A percentile compares a stretch with the other conserved stretches of the same genome.
These are phyloP conservation scores for Mallotus nudiflorus DNA, from an alignment of 345 rosid species.

Conservation along the genomic window DNA sequence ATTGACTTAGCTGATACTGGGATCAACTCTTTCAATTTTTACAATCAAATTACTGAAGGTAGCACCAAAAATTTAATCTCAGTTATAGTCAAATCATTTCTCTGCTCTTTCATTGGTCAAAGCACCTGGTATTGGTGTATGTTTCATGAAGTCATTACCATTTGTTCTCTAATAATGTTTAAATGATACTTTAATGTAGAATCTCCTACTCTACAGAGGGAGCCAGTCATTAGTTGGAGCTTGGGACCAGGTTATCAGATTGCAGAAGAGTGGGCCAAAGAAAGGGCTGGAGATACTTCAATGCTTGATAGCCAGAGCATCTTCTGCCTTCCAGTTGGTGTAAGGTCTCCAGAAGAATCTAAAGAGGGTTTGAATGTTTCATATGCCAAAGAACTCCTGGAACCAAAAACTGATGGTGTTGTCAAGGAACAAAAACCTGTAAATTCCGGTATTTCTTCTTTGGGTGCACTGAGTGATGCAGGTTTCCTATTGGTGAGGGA, in stretches of 20 bases:
- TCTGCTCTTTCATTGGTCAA: constrained; percentile 10
- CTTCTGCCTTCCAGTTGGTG: constrained; percentile 85
- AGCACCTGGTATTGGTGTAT: constrained; percentile 7
- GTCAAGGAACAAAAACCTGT: constrained; percentile 36
- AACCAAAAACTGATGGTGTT: constrained; percentile 39
- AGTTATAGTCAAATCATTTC: constrained; percentile 14
- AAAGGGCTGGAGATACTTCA: constrained; percentile 58
- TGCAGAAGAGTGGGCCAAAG: constrained; percentile 69
- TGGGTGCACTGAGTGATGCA: constrained; percentile 42
- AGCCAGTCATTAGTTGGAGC: constrained; percentile 60
- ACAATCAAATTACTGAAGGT: constrained; percentile 62
- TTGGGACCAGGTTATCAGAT: constrained; percentile 64
- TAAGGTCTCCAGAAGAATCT: constrained; percentile 57
- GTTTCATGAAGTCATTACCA: constrained; percentile 12
- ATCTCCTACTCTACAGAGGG: constrained; percentile 61
- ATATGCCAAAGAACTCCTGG: constrained; percentile 29
- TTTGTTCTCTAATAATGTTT: constrained; percentile 12
- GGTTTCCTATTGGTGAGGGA: constrained; percentile 57
- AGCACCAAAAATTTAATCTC: constrained; percentile 17
- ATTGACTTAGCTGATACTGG: constrained; percentile 31
- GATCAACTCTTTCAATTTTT: constrained; percentile 20
- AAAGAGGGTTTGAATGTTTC: constrained; percentile 32
- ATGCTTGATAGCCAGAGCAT: constrained; percentile 53
- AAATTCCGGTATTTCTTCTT: constrained; percentile 40
- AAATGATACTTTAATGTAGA: constrained; percentile 42